A percentile compares a stretch with the other conserved stretches of the same genome.
Conservation (phyloP, 2,329 filamentous ascomycete species). For the Ceratocystis cubensis region DNA sequence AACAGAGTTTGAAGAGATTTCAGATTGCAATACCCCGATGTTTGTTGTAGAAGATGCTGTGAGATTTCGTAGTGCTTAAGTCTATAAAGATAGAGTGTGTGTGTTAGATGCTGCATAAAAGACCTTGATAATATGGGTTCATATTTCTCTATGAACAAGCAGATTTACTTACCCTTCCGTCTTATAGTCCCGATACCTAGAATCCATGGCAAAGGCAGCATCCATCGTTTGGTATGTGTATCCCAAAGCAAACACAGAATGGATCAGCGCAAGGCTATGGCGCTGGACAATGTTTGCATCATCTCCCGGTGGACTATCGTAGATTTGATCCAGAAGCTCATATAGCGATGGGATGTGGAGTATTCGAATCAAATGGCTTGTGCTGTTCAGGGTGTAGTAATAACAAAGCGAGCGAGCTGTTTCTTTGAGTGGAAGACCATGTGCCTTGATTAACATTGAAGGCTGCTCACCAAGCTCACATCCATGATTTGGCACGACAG, state of each 20-base stretch:
- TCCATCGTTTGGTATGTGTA: conserved; percentile 56
- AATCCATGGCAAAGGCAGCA: conserved; percentile 36
- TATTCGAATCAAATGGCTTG: conserved; percentile 51
- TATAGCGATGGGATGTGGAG: conserved; percentile 76
- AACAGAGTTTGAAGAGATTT: conserved; percentile 61
- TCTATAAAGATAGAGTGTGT: conserved; percentile 31
- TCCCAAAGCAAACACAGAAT: conserved; percentile 57
- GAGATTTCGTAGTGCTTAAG: conserved; percentile 63
- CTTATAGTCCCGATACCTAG: conserved; percentile 39
- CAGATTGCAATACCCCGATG: conserved; percentile 60
- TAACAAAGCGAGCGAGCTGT: conserved; percentile 42
- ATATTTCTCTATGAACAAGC: neutral
- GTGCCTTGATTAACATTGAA: conserved; percentile 35
- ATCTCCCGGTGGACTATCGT: conserved; percentile 56
- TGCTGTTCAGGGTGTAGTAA: conserved; percentile 44
- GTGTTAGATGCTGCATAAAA: neutral
- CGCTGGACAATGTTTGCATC: conserved; percentile 27
- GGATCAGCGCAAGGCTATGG: conserved; percentile 56
- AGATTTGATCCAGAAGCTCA: conserved; percentile 62
- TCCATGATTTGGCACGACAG: conserved; percentile 26
- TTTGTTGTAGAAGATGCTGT: conserved; percentile 50
- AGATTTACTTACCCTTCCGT: conserved; percentile 42
- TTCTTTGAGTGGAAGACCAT: conserved; percentile 55
- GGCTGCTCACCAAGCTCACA: conserved; percentile 50
- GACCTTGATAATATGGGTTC: no score